Percentiles rank a stretch among this genome's conserved stretches.
Conservation (phyloP, 441 rosid species). For the Eutrema salsugineum region DNA sequence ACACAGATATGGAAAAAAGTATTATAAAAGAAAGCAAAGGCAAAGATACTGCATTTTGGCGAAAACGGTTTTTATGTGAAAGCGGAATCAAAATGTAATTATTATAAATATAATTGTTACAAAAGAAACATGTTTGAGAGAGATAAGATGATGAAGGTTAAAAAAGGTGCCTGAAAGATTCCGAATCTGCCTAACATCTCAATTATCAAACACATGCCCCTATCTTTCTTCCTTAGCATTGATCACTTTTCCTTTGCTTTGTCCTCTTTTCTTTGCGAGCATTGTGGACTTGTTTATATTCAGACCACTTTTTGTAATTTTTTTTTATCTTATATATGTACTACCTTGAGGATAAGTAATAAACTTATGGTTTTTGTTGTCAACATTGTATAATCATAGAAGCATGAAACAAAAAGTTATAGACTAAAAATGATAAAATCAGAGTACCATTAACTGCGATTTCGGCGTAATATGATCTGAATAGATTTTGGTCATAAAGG, state of each 20-base stretch:
- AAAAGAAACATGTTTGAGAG: not conserved
- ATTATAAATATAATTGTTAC: not conserved
- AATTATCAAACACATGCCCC: slow-evolving; percentile 26
- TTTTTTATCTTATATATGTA: not conserved
- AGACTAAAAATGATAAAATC: not conserved
- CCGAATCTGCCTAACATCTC: slow-evolving; percentile 27
- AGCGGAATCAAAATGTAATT: slow-evolving; percentile 10
- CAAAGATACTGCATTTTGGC: slow-evolving; percentile 14
- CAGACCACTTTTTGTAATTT: not conserved
- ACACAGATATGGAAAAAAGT: slow-evolving; percentile 19
- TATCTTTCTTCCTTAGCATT: slow-evolving; percentile 11
- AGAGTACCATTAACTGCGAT: not conserved
- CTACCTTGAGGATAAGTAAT: slow-evolving; percentile 9
- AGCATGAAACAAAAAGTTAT: not conserved
- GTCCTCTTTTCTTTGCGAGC: slow-evolving; percentile 22
- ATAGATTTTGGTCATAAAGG: not conserved
- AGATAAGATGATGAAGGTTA: not conserved
- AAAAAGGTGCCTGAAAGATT: slow-evolving; percentile 16
- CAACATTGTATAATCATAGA: not conserved
- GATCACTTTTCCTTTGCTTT: not conserved
- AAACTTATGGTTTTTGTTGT: not conserved
- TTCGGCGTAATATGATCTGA: not conserved
- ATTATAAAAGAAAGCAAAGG: slow-evolving; percentile 6
- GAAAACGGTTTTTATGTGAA: slow-evolving; percentile 10
- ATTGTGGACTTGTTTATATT: slow-evolving; percentile 29